These are phyloP conservation scores for Abrus precatorius DNA, from an alignment of 306 rosid genomes.

Conservation along the genomic window DNA sequence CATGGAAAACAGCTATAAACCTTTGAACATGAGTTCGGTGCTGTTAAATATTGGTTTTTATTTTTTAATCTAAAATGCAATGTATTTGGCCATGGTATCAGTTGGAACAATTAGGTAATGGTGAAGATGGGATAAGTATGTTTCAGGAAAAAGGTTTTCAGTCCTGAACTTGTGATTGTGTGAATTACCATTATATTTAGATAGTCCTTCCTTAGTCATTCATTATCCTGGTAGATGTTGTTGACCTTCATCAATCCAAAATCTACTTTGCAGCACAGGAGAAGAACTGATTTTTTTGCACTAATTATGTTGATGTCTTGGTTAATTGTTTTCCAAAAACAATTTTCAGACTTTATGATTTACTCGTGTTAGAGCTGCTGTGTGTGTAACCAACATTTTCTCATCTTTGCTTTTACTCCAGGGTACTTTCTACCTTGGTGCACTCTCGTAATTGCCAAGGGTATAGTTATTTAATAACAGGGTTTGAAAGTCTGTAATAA, in stretches of 20 bases:
- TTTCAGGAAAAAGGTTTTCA: neutral
- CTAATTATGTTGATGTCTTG: neutral
- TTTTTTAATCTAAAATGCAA: neutral
- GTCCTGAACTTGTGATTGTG: neutral
- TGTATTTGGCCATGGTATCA: neutral
- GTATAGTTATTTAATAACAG: neutral
- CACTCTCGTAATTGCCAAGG: neutral
- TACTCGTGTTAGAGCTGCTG: neutral
- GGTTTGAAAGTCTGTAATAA: conserved; percentile 4
- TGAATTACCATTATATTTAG: conserved; percentile 20
- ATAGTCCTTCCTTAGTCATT: neutral
- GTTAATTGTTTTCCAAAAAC: neutral
- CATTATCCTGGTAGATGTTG: neutral
- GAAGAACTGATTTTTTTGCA: neutral
- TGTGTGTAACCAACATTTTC: neutral
- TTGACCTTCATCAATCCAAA: neutral
- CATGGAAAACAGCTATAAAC: conserved; percentile 13
- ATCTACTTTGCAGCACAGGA: neutral
- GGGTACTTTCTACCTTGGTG: neutral
- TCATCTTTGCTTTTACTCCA: conserved; percentile 5
- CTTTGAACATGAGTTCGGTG: conserved; percentile 1
- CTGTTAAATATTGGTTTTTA: neutral
- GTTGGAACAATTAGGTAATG: neutral
- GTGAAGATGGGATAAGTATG: neutral
- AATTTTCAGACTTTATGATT: neutral